These are phyloP conservation scores for Aspergillus wentii DNA, from an alignment of 495 filamentous ascomycete genomes.

Conservation along the genomic window DNA sequence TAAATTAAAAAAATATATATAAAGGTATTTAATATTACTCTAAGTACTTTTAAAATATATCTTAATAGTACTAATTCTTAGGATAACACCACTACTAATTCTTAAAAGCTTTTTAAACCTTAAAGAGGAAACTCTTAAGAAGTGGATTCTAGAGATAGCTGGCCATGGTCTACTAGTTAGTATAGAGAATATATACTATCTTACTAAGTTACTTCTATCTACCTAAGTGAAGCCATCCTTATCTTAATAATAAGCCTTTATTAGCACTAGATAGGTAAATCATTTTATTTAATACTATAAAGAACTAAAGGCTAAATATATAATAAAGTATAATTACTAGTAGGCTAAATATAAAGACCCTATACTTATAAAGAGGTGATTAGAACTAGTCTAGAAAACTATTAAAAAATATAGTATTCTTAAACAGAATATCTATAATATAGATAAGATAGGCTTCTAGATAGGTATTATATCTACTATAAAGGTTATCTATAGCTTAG, in stretches of 20 bases:
- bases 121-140: not conserved
- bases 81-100: too few species aligned
- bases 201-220: too few species aligned
- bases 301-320: conserved; percentile 1
- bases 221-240: too few species aligned
- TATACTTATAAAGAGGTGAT: too few species aligned
- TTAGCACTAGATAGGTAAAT: too few species aligned
- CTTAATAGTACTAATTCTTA: too few species aligned
- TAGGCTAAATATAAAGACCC: not conserved
- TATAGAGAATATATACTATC: too few species aligned
- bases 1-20: not conserved
- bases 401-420: conserved; percentile 2
- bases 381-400: conserved; percentile 1
- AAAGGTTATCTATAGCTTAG: conserved; percentile 11
- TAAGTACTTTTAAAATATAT: not conserved
- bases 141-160: not conserved
- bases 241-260: too few species aligned
- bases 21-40: not conserved
- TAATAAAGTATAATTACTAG: not conserved
- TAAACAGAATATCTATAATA: conserved; percentile 1
- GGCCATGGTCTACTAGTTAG: not conserved
- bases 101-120: too few species aligned
- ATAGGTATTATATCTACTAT: not conserved
- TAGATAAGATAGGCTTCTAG: not conserved
- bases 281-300: not conserved